Evolutionary conservation across 768 basidiomycete species (phyloP).

Genomic region (Boletus edulis): DNA sequence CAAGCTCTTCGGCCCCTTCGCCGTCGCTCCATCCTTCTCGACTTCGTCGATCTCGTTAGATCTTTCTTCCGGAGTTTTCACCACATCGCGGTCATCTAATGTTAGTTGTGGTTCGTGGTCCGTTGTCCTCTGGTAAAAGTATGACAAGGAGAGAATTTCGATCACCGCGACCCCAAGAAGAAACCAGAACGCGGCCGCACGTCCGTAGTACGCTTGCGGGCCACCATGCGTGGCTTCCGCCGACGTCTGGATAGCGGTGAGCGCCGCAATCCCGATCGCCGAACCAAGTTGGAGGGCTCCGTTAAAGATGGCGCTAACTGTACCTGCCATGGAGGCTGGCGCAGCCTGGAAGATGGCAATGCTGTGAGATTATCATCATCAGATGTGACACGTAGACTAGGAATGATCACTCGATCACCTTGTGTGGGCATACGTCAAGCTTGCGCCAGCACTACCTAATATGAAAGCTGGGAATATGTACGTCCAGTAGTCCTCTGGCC

Average conservation of each 20-base stretch:
- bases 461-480: background rate
- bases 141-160: constrained; percentile 31
- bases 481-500: background rate
- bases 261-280: constrained; percentile 48
- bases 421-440: background rate
- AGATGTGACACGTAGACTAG: background rate
- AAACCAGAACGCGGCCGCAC: constrained; percentile 46
- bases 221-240: constrained; percentile 33
- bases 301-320: constrained; percentile 57
- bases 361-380: constrained; percentile 24
- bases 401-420: background rate
- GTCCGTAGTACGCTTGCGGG: constrained; percentile 35
- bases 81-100: background rate
- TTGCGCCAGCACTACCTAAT: background rate
- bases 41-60: too few species aligned
- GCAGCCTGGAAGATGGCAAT: constrained; percentile 50
- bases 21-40: too few species aligned
- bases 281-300: constrained; percentile 51
- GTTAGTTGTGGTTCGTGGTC: constrained; percentile 3
- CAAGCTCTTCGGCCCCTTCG: too few species aligned
- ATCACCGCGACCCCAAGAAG: constrained; percentile 35
- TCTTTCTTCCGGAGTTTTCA: too few species aligned
- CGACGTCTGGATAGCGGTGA: constrained; percentile 47
- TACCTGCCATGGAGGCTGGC: constrained; percentile 49
- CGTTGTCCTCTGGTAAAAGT: constrained; percentile 34